Percentiles rank a stretch among this genome's conserved stretches.
Evolutionary conservation across 257 asterid genomes (phyloP).

Genomic region (Rauvolfia tetraphylla): DNA sequence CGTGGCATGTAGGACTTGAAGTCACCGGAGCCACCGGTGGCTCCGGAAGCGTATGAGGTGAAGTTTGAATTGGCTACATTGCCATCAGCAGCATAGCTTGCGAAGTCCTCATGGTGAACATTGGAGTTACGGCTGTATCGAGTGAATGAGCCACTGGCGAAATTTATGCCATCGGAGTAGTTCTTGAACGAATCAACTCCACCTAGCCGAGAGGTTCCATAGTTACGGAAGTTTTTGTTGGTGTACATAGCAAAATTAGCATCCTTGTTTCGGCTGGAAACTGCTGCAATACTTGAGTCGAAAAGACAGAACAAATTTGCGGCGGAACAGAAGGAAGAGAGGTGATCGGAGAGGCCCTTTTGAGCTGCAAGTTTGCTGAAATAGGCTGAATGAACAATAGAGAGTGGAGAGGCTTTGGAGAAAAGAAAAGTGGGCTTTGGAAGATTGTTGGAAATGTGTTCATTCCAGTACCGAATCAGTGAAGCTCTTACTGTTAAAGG

Average conservation of each 20-base stretch:
- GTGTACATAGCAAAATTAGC: slow-evolving; percentile 50
- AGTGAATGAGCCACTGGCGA: slow-evolving; percentile 50
- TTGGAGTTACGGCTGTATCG: slow-evolving; percentile 61
- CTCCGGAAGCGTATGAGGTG: slow-evolving; percentile 55
- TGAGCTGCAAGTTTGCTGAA: slow-evolving; percentile 54
- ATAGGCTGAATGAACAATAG: slow-evolving; percentile 49
- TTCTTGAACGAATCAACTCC: slow-evolving; percentile 64
- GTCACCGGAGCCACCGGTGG: slow-evolving; percentile 64
- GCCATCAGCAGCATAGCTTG: slow-evolving; percentile 60
- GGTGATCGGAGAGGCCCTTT: slow-evolving; percentile 44
- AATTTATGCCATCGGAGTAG: slow-evolving; percentile 62
- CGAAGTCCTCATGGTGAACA: slow-evolving; percentile 57
- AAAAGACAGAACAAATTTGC: slow-evolving; percentile 58
- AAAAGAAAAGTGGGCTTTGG: slow-evolving; percentile 52
- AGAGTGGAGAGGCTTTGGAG: slow-evolving; percentile 73
- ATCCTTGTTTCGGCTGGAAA: slow-evolving; percentile 28
- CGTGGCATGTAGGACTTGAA: slow-evolving; percentile 59
- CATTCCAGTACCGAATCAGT: slow-evolving; percentile 61
- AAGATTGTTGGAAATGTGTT: slow-evolving; percentile 46
- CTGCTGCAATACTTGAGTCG: slow-evolving; percentile 12
- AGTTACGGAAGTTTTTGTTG: slow-evolving; percentile 52
- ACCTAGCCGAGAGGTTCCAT: slow-evolving; percentile 53
- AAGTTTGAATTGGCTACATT: slow-evolving; percentile 66
- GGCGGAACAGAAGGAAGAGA: slow-evolving; percentile 62
- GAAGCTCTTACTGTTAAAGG: slow-evolving; percentile 72